These are phyloP conservation scores for Boletus subparvulus DNA, from an alignment of 768 basidiomycete species.

Conservation along the genomic window DNA sequence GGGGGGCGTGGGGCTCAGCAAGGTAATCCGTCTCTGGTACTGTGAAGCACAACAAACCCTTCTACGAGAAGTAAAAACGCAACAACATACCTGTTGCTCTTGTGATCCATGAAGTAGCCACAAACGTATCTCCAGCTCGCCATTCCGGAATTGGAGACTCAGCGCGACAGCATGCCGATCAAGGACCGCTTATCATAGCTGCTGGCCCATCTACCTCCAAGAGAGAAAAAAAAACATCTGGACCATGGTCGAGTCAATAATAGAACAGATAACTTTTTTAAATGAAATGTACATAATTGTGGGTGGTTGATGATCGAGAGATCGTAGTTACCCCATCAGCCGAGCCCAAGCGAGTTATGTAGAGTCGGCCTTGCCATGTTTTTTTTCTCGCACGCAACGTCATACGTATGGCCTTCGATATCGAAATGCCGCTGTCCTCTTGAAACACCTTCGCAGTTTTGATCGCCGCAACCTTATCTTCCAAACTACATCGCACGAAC, in stretches of 20 bases:
- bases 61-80: background rate
- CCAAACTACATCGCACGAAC: too few relatives aligned
- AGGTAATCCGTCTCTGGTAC: background rate
- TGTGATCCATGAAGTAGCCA: background rate
- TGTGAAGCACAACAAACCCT: background rate
- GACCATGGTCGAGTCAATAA: background rate
- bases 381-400: too few relatives aligned
- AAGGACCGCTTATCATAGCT: background rate
- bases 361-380: too few relatives aligned
- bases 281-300: background rate
- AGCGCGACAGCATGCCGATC: background rate
- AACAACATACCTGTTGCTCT: background rate
- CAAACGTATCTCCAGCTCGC: too few relatives aligned
- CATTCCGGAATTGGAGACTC: background rate
- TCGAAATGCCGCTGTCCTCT: too few relatives aligned
- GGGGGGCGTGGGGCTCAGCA: background rate
- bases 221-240: background rate
- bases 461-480: too few relatives aligned
- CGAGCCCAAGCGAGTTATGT: background rate
- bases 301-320: constrained; percentile 1
- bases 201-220: too few relatives aligned
- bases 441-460: too few relatives aligned
- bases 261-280: background rate
- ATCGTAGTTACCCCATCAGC: background rate
- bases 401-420: too few relatives aligned